phyloP scores from a whole-genome alignment of 345 rosid species.

The Draba incana region DNA sequence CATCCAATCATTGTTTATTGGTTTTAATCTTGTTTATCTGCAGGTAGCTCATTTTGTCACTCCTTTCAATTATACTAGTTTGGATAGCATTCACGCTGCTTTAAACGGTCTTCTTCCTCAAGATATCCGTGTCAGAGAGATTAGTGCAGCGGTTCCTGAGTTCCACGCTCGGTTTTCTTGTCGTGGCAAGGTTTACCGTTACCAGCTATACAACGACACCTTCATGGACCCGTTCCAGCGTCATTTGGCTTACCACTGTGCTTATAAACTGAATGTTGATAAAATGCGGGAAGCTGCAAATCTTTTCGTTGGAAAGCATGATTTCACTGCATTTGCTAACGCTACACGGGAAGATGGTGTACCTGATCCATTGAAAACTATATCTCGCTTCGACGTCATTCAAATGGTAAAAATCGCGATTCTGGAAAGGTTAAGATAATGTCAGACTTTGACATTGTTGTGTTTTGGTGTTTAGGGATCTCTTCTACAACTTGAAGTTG shows the following conservation, averaged over 20 bases:
- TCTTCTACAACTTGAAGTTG: slow-evolving; percentile 81
- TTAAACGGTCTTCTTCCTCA: slow-evolving; percentile 84
- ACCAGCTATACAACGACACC: slow-evolving; percentile 73
- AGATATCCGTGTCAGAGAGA: slow-evolving; percentile 81
- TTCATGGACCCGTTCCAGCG: slow-evolving; percentile 89
- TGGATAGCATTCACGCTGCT: slow-evolving; percentile 73
- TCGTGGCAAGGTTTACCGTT: slow-evolving; percentile 69
- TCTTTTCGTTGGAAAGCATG: slow-evolving; percentile 65
- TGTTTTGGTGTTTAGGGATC: slow-evolving; percentile 56
- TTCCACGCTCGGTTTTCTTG: slow-evolving; percentile 92
- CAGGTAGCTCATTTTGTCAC: slow-evolving; percentile 96
- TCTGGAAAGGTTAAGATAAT: background rate
- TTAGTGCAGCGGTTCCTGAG: slow-evolving; percentile 70
- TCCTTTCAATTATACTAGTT: slow-evolving; percentile 72
- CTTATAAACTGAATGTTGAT: slow-evolving; percentile 60
- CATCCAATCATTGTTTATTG: slow-evolving; percentile 13
- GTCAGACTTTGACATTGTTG: background rate
- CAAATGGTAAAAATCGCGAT: slow-evolving; percentile 59
- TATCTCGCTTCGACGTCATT: slow-evolving; percentile 61
- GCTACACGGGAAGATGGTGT: slow-evolving; percentile 68
- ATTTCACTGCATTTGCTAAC: slow-evolving; percentile 91
- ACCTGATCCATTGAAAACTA: slow-evolving; percentile 71
- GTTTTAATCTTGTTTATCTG: slow-evolving; percentile 17
- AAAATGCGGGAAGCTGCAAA: slow-evolving; percentile 75
- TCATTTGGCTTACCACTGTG: slow-evolving; percentile 61